Evolutionary conservation across 2,329 filamentous ascomycete genomes (phyloP).

Genomic region (Malbranchea zuffiana): DNA sequence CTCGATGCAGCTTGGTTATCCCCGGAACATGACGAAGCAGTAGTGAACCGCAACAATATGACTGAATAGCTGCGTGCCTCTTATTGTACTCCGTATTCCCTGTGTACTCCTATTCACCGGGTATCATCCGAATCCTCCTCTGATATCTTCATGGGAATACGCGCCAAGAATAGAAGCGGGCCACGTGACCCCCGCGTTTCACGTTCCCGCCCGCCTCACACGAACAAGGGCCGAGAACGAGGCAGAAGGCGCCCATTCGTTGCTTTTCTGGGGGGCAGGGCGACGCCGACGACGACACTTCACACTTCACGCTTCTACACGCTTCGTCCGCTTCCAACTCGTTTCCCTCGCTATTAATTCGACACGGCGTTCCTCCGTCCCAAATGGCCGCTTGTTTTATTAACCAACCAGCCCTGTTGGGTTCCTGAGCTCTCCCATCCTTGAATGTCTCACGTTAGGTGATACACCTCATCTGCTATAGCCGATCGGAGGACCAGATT

Average conservation of each 20-base stretch:
- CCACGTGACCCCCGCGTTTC: slow-evolving; percentile 10
- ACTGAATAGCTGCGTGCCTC: no score
- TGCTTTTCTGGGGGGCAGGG: background rate
- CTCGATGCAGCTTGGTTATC: no score
- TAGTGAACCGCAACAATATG: no score
- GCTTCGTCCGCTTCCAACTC: no score
- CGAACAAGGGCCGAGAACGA: background rate
- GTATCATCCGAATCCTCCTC: no score
- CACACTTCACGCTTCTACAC: background rate
- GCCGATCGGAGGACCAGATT: slow-evolving; percentile 10
- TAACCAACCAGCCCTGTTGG: slow-evolving; percentile 1
- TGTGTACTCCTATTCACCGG: no score
- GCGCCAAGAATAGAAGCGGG: background rate
- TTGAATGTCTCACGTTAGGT: slow-evolving; percentile 14
- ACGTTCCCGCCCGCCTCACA: slow-evolving; percentile 2
- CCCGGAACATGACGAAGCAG: no score
- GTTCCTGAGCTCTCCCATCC: slow-evolving; percentile 9
- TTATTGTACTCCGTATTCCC: no score
- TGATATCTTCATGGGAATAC: no score
- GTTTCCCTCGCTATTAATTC: no score
- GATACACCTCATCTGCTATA: slow-evolving; percentile 7
- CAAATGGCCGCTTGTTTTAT: no score
- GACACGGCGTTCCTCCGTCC: no score
- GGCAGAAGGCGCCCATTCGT: background rate
- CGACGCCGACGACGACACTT: background rate